Evolutionary conservation across 192 early-diverging fungal genomes (phyloP).

Genomic region (Linnemannia elongata): DNA sequence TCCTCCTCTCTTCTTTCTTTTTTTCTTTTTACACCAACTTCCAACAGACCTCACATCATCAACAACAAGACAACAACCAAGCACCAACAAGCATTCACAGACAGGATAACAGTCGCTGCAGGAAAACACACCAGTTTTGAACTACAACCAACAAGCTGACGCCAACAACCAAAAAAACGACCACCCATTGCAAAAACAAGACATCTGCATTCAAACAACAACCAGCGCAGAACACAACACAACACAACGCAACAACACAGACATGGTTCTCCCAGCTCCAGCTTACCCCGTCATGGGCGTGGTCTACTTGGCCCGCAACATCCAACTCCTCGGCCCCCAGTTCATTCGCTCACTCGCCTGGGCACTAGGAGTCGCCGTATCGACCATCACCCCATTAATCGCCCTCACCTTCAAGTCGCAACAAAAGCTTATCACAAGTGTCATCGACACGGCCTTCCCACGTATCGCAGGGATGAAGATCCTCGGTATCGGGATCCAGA

Average conservation of each 20-base stretch:
- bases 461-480: slow-evolving; percentile 37
- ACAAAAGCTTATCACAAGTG: slow-evolving; percentile 41
- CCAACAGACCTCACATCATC: not conserved
- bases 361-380: slow-evolving; percentile 48
- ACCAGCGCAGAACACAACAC: not conserved
- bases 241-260: not conserved
- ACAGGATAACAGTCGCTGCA: not conserved
- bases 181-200: not conserved
- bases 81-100: not conserved
- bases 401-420: slow-evolving; percentile 52
- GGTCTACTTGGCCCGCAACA: slow-evolving; percentile 50
- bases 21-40: not conserved
- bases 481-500: slow-evolving; percentile 51
- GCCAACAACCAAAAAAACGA: not conserved
- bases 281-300: slow-evolving; percentile 53
- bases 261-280: slow-evolving; percentile 48
- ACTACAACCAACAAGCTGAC: not conserved
- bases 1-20: not conserved
- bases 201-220: not conserved
- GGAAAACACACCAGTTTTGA: not conserved
- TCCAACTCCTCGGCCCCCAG: slow-evolving; percentile 39
- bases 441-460: slow-evolving; percentile 49
- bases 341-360: slow-evolving; percentile 53
- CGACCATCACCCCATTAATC: slow-evolving; percentile 48
- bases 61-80: not conserved